A percentile compares a stretch with the other conserved stretches of the same genome.
Conservation (phyloP, 2,329 filamentous ascomycete genomes). For the Fusarium temperatum region DNA sequence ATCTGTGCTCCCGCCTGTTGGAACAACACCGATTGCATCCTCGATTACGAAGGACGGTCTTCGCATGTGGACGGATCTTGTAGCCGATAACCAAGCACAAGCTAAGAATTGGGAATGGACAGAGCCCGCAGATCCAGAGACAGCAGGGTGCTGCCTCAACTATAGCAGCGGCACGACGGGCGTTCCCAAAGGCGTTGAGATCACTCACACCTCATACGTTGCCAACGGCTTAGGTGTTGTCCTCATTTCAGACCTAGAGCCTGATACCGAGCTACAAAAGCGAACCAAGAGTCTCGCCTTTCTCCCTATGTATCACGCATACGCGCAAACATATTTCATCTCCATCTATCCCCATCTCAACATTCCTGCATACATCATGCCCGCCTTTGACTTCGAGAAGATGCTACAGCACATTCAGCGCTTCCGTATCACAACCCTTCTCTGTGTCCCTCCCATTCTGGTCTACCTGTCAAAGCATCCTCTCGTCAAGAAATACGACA, state of each 20-base stretch:
- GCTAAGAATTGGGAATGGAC: slow-evolving; percentile 68
- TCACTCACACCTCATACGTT: slow-evolving; percentile 78
- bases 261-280: slow-evolving; percentile 54
- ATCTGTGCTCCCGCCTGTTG: slow-evolving; percentile 41
- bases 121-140: slow-evolving; percentile 58
- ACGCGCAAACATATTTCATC: slow-evolving; percentile 75
- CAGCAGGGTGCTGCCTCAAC: slow-evolving; percentile 74
- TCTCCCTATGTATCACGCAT: slow-evolving; percentile 80
- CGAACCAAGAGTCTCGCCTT: slow-evolving; percentile 65
- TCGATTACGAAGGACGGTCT: not conserved
- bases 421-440: slow-evolving; percentile 72
- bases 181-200: slow-evolving; percentile 83
- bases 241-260: slow-evolving; percentile 49
- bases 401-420: slow-evolving; percentile 74
- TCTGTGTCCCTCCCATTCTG: slow-evolving; percentile 78
- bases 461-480: slow-evolving; percentile 78
- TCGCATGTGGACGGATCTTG: slow-evolving; percentile 69
- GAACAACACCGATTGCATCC: slow-evolving; percentile 41
- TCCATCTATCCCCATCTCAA: slow-evolving; percentile 63
- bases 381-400: slow-evolving; percentile 76
- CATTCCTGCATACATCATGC: slow-evolving; percentile 79
- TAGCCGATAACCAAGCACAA: slow-evolving; percentile 55
- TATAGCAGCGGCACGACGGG: slow-evolving; percentile 83
- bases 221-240: slow-evolving; percentile 73
- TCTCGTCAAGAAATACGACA: slow-evolving; percentile 70